phyloP scores from a whole-genome alignment of 495 filamentous ascomycete genomes.

The Talaromyces proteolyticus region DNA sequence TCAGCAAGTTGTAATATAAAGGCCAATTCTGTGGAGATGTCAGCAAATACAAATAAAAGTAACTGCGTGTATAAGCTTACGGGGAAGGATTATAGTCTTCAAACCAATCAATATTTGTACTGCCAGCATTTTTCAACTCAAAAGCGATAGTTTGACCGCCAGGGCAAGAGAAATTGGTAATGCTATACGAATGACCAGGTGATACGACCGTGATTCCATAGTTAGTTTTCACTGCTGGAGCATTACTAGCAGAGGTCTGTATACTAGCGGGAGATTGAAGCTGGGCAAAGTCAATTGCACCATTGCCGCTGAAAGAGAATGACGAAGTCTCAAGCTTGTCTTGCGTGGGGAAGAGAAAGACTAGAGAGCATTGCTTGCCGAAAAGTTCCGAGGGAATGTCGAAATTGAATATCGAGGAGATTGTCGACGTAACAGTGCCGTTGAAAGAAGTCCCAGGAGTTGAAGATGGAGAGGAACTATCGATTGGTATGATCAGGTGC shows the following conservation, averaged over 20 bases:
- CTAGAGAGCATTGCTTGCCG: slow-evolving; percentile 55
- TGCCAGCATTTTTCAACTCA: slow-evolving; percentile 45
- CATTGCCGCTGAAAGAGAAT: slow-evolving; percentile 53
- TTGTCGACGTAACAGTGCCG: slow-evolving; percentile 46
- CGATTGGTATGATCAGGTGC: slow-evolving; percentile 60
- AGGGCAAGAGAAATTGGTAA: slow-evolving; percentile 51
- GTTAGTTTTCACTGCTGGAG: slow-evolving; percentile 37
- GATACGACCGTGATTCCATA: slow-evolving; percentile 39
- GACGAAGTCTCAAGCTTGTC: slow-evolving; percentile 47
- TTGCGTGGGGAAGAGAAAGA: slow-evolving; percentile 59
- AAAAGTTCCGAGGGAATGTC: slow-evolving; percentile 47
- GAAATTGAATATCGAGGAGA: slow-evolving; percentile 65
- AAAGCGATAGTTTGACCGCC: slow-evolving; percentile 44
- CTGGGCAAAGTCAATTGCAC: slow-evolving; percentile 44
- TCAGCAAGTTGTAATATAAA: not conserved
- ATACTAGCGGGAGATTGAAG: slow-evolving; percentile 31
- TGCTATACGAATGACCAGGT: slow-evolving; percentile 49
- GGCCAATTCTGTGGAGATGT: not conserved
- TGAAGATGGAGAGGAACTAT: slow-evolving; percentile 45
- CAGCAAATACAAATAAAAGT: not conserved
- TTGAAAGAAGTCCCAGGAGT: slow-evolving; percentile 50
- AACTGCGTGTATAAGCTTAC: slow-evolving; percentile 17
- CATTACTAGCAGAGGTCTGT: slow-evolving; percentile 45
- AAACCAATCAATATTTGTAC: slow-evolving; percentile 54
- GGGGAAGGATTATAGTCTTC: slow-evolving; percentile 58